phyloP scores from a whole-genome alignment of 2,329 filamentous ascomycete genomes.

The Colletotrichum navitas region DNA sequence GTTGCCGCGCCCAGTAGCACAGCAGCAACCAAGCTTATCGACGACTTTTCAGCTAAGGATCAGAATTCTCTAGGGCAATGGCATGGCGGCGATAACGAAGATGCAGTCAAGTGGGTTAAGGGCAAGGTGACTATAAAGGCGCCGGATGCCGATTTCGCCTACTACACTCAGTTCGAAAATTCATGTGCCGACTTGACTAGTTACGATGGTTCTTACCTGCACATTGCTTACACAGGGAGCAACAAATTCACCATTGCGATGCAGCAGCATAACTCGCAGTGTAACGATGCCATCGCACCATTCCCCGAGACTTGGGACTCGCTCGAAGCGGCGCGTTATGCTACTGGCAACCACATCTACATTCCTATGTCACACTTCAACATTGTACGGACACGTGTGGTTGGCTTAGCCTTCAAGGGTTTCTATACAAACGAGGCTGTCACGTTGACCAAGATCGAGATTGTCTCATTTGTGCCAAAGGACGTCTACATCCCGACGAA shows the following conservation, averaged over 20 bases:
- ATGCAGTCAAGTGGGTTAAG: constrained; percentile 63
- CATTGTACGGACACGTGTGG: constrained; percentile 66
- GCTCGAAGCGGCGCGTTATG: constrained; percentile 73
- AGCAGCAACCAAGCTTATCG: constrained; percentile 68
- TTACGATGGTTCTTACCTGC: constrained; percentile 71
- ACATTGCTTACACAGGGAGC: constrained; percentile 73
- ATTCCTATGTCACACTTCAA: constrained; percentile 76
- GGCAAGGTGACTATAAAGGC: constrained; percentile 62
- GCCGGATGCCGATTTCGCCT: constrained; percentile 63
- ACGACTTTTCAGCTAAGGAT: constrained; percentile 66
- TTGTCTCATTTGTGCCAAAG: constrained; percentile 66
- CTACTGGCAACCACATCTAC: constrained; percentile 68
- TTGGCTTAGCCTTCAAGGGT: constrained; percentile 73
- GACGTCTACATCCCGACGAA: constrained; percentile 69
- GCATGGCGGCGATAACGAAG: constrained; percentile 72
- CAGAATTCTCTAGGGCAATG: constrained; percentile 74
- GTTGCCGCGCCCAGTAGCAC: constrained; percentile 63
- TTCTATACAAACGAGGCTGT: constrained; percentile 69
- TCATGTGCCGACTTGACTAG: constrained; percentile 63
- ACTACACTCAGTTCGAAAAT: constrained; percentile 66
- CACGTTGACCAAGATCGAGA: constrained; percentile 68
- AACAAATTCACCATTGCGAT: constrained; percentile 74
- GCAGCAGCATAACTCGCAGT: constrained; percentile 74
- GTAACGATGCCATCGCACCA: constrained; percentile 66
- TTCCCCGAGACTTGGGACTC: constrained; percentile 78